Conservation (phyloP, 768 basidiomycete species). For the Russula earlei region DNA sequence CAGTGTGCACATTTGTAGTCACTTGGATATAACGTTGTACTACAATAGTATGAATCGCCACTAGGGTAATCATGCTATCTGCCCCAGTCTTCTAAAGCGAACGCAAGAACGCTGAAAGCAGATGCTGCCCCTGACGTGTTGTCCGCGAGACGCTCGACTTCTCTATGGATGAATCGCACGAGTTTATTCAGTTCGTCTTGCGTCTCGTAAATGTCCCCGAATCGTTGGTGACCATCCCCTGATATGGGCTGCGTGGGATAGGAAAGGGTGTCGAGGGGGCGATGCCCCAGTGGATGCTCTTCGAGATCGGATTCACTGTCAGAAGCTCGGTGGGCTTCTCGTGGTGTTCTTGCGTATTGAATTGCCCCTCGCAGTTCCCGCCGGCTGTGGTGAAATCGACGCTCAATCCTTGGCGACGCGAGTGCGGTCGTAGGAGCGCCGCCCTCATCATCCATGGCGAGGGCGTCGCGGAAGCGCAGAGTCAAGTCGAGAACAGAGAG, state of each 20-base stretch:
- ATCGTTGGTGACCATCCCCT: constrained; percentile 39
- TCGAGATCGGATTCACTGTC: constrained; percentile 30
- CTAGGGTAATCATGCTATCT: constrained; percentile 17
- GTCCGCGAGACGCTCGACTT: constrained; percentile 59
- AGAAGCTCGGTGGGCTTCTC: constrained; percentile 32
- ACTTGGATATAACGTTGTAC: not conserved
- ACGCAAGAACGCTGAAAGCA: constrained; percentile 63
- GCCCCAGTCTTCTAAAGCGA: constrained; percentile 76
- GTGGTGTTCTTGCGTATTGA: constrained; percentile 41
- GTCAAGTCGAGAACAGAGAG: constrained; percentile 65
- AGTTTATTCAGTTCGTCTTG: constrained; percentile 60
- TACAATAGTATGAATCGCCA: not conserved
- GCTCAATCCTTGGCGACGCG: constrained; percentile 38
- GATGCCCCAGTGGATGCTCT: constrained; percentile 18
- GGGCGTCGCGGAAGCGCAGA: constrained; percentile 57
- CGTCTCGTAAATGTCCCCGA: constrained; percentile 49
- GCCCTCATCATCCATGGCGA: constrained; percentile 51
- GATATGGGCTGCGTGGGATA: constrained; percentile 31
- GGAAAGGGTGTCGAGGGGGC: constrained; percentile 31
- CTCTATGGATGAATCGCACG: constrained; percentile 58
- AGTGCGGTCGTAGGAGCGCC: constrained; percentile 50
- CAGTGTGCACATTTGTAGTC: not conserved
- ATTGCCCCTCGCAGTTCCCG: constrained; percentile 48
- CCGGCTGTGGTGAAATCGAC: constrained; percentile 54
- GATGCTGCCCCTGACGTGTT: constrained; percentile 50